Evolutionary conservation across 139 green algal genomes (phyloP).

Genomic region (Chlorella sp.): DNA sequence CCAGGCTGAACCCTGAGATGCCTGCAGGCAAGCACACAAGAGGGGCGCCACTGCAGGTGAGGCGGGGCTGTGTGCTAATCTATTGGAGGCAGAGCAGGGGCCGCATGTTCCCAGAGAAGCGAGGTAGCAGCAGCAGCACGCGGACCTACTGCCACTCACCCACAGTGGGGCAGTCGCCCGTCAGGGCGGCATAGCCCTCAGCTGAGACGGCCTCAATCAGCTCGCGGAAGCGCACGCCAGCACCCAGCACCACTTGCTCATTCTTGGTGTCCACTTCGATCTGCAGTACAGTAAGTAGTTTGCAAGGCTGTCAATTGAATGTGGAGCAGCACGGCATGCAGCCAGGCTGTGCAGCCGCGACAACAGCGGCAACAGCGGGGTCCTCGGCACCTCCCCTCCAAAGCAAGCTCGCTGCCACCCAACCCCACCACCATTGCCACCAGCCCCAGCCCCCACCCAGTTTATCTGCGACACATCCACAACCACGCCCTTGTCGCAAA

Average conservation of each 20-base stretch:
- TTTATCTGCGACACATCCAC: neutral
- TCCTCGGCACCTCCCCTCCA: too few species aligned
- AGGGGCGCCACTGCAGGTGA: too few species aligned
- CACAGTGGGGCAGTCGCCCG: constrained; percentile 3
- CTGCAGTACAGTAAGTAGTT: neutral
- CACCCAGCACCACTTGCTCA: neutral
- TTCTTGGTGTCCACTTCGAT: neutral
- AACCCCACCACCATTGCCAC: too few species aligned
- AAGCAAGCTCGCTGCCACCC: too few species aligned
- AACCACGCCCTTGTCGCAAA: neutral
- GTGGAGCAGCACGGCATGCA: too few species aligned
- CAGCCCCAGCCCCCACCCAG: too few species aligned
- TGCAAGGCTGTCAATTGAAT: neutral
- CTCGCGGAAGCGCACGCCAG: neutral
- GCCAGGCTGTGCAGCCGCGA: too few species aligned
- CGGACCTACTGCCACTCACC: neutral
- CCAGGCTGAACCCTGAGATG: neutral
- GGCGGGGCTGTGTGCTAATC: too few species aligned
- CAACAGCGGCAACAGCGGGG: neutral
- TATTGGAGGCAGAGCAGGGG: too few species aligned
- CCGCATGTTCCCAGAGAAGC: too few species aligned
- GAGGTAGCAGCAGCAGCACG: too few species aligned
- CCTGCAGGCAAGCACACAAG: neutral
- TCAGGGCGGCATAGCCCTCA: neutral
- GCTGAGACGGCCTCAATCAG: neutral